Conservation (phyloP, 192 early-diverging fungal genomes). For the Ambispora gerdemannii region DNA sequence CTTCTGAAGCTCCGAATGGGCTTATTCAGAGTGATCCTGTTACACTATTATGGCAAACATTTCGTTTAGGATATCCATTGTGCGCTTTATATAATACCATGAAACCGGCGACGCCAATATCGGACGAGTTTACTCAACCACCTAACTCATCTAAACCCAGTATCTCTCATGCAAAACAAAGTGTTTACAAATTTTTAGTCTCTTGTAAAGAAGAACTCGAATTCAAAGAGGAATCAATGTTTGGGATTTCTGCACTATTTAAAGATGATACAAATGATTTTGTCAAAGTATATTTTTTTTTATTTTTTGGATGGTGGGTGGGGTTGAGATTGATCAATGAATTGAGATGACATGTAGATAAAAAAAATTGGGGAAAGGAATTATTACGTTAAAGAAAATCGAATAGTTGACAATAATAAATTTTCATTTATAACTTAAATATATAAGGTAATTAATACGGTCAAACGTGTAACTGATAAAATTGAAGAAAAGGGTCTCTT, state of each 20-base stretch:
- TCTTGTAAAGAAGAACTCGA: constrained; percentile 79
- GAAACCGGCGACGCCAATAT: constrained; percentile 51
- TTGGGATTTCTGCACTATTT: constrained; percentile 83
- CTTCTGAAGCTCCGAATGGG: constrained; percentile 21
- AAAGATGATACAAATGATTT: constrained; percentile 95
- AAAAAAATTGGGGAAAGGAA: no score
- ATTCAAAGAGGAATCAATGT: constrained; percentile 71
- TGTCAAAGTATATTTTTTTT: constrained; percentile 70
- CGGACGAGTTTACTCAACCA: constrained; percentile 31
- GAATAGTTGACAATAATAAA: neutral
- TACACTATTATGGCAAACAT: constrained; percentile 68
- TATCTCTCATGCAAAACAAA: constrained; percentile 56
- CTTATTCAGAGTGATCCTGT: constrained; percentile 56
- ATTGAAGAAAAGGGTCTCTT: constrained; percentile 69
- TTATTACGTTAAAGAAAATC: constrained; percentile 7
- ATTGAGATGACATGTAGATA: no score
- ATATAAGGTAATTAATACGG: constrained; percentile 80
- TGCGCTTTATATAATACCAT: constrained; percentile 71
- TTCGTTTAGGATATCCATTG: constrained; percentile 67
- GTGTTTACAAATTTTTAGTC: constrained; percentile 83
- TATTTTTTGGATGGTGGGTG: no score
- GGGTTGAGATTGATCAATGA: no score
- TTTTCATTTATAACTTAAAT: constrained; percentile 27
- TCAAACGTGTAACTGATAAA: constrained; percentile 71
- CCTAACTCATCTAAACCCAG: constrained; percentile 44